These are phyloP conservation scores for Vaccinium vitisidaea DNA, from an alignment of 148 eudicot genomes.

Conservation along the genomic window DNA sequence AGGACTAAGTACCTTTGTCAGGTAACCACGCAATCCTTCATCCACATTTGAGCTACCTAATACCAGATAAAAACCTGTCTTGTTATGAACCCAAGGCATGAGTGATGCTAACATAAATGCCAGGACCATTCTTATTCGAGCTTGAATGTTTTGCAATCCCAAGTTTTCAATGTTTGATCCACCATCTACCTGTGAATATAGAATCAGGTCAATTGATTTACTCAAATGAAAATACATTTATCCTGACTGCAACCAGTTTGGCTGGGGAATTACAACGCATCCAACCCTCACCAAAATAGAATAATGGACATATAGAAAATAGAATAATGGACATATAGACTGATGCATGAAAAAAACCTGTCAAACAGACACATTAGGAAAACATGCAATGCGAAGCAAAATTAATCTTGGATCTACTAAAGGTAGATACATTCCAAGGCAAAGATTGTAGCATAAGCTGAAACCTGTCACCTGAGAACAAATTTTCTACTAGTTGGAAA, in stretches of 20 bases:
- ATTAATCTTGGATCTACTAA: not conserved
- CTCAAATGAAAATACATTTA: not conserved
- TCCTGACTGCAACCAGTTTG: not conserved
- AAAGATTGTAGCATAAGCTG: not conserved
- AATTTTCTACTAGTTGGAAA: not conserved
- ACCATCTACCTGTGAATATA: conserved; percentile 71
- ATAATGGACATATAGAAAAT: not conserved
- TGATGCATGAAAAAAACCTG: not conserved
- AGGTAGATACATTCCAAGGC: not conserved
- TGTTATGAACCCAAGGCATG: conserved; percentile 95
- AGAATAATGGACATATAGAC: not conserved
- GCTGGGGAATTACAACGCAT: not conserved
- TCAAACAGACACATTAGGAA: not conserved
- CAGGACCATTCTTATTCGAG: conserved; percentile 93
- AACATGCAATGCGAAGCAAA: not conserved
- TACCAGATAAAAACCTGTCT: conserved; percentile 88
- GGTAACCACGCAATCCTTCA: conserved; percentile 95
- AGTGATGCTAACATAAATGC: conserved; percentile 97
- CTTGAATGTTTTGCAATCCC: conserved; percentile 95
- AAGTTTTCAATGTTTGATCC: conserved; percentile 90
- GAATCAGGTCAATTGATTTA: not conserved
- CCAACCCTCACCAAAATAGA: not conserved
- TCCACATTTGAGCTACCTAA: conserved; percentile 97
- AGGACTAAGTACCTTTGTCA: conserved; percentile 65
- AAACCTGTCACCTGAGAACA: too few relatives aligned